Evolutionary conservation across 225 moss, liverwort and hornwort species (phyloP).

Genomic region (Neckera pumila): DNA sequence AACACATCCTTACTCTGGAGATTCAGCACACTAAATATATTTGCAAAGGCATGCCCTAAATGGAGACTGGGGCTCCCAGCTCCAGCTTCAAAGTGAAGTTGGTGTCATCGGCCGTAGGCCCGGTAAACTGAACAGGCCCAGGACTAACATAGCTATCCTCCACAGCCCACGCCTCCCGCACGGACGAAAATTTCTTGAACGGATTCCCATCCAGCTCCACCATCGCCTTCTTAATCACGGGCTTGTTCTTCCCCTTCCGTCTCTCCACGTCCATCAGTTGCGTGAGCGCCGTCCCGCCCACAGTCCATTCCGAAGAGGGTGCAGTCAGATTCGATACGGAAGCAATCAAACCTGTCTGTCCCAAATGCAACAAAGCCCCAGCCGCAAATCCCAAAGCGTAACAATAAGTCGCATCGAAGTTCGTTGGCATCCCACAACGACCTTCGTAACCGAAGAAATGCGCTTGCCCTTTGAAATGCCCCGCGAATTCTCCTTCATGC

Average conservation of each 20-base stretch:
- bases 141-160: slow-evolving; percentile 74
- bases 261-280: slow-evolving; percentile 92
- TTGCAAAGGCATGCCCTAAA: neutral
- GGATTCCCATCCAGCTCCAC: slow-evolving; percentile 77
- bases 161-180: slow-evolving; percentile 60
- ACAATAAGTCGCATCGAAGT: slow-evolving; percentile 82
- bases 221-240: slow-evolving; percentile 96
- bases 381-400: slow-evolving; percentile 73
- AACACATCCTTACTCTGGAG: neutral
- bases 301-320: slow-evolving; percentile 58
- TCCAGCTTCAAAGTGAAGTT: slow-evolving; percentile 53
- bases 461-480: slow-evolving; percentile 63
- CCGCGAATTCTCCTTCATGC: slow-evolving; percentile 43
- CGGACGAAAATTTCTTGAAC: slow-evolving; percentile 54
- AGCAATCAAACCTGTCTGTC: slow-evolving; percentile 78
- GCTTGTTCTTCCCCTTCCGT: slow-evolving; percentile 81
- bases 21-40: neutral
- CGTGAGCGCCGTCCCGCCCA: slow-evolving; percentile 80
- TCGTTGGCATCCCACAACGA: slow-evolving; percentile 88
- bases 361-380: slow-evolving; percentile 57
- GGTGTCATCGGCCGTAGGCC: slow-evolving; percentile 27
- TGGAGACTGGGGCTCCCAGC: slow-evolving; percentile 12
- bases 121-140: slow-evolving; percentile 40
- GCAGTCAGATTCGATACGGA: slow-evolving; percentile 71
- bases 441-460: slow-evolving; percentile 89